Evolutionary conservation across 495 filamentous ascomycete genomes (phyloP).

Genomic region (Aspergillus cristatus): DNA sequence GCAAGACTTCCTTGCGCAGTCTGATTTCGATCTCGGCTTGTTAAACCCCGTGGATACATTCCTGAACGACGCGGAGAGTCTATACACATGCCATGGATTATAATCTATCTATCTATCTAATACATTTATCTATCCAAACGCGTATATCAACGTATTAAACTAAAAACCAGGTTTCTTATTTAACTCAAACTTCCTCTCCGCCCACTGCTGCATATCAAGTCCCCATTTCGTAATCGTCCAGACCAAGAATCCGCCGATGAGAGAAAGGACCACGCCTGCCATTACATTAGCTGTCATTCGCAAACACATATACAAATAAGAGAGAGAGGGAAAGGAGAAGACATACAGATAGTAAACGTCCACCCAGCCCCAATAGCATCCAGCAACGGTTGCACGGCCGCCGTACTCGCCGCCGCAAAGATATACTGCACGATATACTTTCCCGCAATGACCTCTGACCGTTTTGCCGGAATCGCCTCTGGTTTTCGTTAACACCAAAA

Average conservation of each 20-base stretch:
- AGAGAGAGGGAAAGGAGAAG: constrained; percentile 1
- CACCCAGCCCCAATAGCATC: constrained; percentile 59
- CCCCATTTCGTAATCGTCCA: constrained; percentile 28
- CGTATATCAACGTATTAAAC: too few species aligned
- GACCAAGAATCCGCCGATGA: constrained; percentile 26
- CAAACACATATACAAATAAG: not conserved
- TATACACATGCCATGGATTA: constrained; percentile 28
- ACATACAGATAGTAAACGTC: constrained; percentile 39
- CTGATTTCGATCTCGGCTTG: constrained; percentile 32
- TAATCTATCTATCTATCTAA: constrained; percentile 2
- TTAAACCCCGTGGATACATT: constrained; percentile 35
- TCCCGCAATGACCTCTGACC: constrained; percentile 60
- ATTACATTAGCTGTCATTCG: too few species aligned
- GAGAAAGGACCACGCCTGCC: constrained; percentile 26
- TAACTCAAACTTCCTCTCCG: constrained; percentile 20
- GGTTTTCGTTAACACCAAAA: constrained; percentile 1
- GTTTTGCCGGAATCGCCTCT: constrained; percentile 37
- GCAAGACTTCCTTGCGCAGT: constrained; percentile 38
- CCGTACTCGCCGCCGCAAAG: constrained; percentile 55
- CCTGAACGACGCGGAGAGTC: constrained; percentile 28
- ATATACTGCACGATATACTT: constrained; percentile 67
- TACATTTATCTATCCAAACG: not conserved
- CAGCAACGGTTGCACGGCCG: constrained; percentile 55
- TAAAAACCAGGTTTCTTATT: constrained; percentile 8
- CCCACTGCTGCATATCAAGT: constrained; percentile 36